phyloP scores from a whole-genome alignment of 495 filamentous ascomycete species.

The Podospora tetraspora region DNA sequence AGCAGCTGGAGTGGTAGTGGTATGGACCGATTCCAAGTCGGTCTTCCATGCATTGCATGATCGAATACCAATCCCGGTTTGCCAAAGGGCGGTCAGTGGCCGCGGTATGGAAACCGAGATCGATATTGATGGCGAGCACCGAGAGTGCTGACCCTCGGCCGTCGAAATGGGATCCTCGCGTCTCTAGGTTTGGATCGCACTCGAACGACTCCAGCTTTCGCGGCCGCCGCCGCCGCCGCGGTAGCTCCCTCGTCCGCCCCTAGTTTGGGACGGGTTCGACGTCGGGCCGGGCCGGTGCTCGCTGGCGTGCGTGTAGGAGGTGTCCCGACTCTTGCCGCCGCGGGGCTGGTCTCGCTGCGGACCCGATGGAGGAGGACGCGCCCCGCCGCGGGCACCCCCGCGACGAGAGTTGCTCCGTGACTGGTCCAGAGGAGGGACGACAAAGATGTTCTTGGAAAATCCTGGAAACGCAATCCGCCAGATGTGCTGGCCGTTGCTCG shows the following conservation, averaged over 20 bases:
- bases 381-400: conserved; percentile 28
- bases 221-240: conserved; percentile 21
- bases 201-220: conserved; percentile 23
- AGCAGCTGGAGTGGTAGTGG: not conserved
- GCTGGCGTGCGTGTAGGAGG: conserved; percentile 14
- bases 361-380: conserved; percentile 23
- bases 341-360: conserved; percentile 17
- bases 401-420: conserved; percentile 46
- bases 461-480: conserved; percentile 44
- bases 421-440: conserved; percentile 36
- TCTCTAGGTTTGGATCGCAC: conserved; percentile 25
- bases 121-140: not conserved
- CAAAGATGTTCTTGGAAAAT: conserved; percentile 34
- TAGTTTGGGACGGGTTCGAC: conserved; percentile 10
- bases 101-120: not conserved
- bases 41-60: not conserved
- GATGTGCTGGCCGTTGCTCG: conserved; percentile 32
- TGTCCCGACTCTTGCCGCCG: conserved; percentile 21
- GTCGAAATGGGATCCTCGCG: not conserved
- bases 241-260: conserved; percentile 25
- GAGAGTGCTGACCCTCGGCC: not conserved
- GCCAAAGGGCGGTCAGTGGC: not conserved
- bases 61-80: not conserved
- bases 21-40: not conserved
- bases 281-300: conserved; percentile 22